These are phyloP conservation scores for Tetrahymena borealis DNA, from an alignment of 73 alveolate genomes.

Conservation along the genomic window DNA sequence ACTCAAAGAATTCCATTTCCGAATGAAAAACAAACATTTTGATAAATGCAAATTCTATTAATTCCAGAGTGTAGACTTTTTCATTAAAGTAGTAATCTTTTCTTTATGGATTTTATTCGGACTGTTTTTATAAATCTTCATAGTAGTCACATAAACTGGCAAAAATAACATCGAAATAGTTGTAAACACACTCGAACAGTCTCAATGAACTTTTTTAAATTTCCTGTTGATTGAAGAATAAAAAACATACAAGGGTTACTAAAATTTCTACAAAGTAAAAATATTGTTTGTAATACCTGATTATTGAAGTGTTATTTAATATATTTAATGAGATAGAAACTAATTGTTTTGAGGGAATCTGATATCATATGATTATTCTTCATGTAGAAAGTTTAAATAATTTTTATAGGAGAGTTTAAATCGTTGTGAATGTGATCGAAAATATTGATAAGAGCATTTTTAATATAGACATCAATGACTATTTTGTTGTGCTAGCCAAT, in stretches of 20 bases:
- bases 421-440: neutral
- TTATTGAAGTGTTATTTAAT: neutral
- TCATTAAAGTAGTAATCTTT: neutral
- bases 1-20: neutral
- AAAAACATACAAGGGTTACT: neutral
- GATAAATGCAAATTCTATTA: neutral
- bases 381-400: neutral
- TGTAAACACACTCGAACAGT: neutral
- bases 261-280: too few species aligned
- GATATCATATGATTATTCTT: neutral
- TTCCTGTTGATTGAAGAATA: neutral
- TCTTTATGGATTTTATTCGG: neutral
- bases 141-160: neutral
- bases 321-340: neutral
- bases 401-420: neutral
- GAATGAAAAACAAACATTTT: neutral
- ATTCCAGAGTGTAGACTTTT: neutral
- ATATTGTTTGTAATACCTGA: neutral
- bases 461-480: neutral
- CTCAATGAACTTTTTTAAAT: neutral
- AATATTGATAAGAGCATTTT: neutral
- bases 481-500: neutral
- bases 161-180: neutral
- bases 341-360: neutral
- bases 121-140: neutral